phyloP scores from a whole-genome alignment of 1,139 yeast species.

The Lodderomyces theae region DNA sequence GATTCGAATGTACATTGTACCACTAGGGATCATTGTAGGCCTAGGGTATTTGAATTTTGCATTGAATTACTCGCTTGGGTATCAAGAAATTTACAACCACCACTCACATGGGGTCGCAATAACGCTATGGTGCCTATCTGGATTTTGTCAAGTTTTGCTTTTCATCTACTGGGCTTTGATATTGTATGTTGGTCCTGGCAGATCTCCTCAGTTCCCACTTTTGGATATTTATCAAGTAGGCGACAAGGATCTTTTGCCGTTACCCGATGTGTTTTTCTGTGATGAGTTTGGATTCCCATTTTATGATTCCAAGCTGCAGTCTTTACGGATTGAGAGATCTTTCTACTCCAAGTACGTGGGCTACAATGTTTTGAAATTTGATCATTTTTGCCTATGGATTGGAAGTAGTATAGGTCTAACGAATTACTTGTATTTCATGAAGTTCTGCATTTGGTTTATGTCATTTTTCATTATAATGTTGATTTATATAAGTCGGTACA shows the following conservation, averaged over 20 bases:
- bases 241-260: slow-evolving; percentile 11
- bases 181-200: slow-evolving; percentile 35
- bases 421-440: slow-evolving; percentile 54
- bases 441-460: slow-evolving; percentile 39
- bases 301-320: slow-evolving; percentile 55
- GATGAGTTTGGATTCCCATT: slow-evolving; percentile 59
- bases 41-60: slow-evolving; percentile 36
- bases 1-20: slow-evolving; percentile 17
- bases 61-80: slow-evolving; percentile 35
- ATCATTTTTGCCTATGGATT: slow-evolving; percentile 66
- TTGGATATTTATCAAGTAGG: slow-evolving; percentile 26
- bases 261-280: slow-evolving; percentile 56
- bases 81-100: slow-evolving; percentile 30
- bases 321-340: slow-evolving; percentile 52
- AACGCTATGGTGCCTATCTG: slow-evolving; percentile 33
- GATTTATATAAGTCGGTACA: slow-evolving; percentile 27
- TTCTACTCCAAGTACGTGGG: slow-evolving; percentile 52
- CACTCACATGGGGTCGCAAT: slow-evolving; percentile 34
- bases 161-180: slow-evolving; percentile 34
- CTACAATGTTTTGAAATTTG: slow-evolving; percentile 55
- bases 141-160: slow-evolving; percentile 23
- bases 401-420: slow-evolving; percentile 56
- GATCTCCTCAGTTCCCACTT: slow-evolving; percentile 22
- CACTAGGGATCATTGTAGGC: slow-evolving; percentile 21
- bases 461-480: slow-evolving; percentile 28